Percentiles rank a stretch among this genome's conserved stretches.
These are phyloP conservation scores for Pestalotiopsis sp. DNA, from an alignment of 2,329 filamentous ascomycete genomes.

Conservation along the genomic window DNA sequence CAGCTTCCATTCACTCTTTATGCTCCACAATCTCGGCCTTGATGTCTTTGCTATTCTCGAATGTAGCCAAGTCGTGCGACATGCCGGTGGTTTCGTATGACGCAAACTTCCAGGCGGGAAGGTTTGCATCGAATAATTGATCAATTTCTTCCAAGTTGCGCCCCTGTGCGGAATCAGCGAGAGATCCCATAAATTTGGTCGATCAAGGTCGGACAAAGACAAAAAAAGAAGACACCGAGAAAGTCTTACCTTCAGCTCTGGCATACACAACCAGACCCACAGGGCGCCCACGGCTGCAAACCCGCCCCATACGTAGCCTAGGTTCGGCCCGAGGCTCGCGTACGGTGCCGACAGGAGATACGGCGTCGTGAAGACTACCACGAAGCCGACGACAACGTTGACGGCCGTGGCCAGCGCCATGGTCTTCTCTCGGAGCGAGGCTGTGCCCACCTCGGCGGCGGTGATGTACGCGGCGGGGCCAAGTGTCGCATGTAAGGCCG, in stretches of 20 bases:
- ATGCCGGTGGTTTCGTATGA: slow-evolving; percentile 19
- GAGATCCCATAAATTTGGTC: not conserved
- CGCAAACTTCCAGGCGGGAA: slow-evolving; percentile 10
- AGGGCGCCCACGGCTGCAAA: slow-evolving; percentile 12
- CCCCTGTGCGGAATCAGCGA: slow-evolving; percentile 7
- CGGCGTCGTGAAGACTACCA: slow-evolving; percentile 21
- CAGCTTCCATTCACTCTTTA: not conserved
- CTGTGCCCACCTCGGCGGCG: slow-evolving; percentile 21
- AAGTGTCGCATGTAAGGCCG: slow-evolving; percentile 11
- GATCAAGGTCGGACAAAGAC: not conserved
- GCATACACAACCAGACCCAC: slow-evolving; percentile 19
- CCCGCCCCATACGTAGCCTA: slow-evolving; percentile 19
- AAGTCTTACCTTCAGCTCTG: slow-evolving; percentile 17
- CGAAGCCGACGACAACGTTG: slow-evolving; percentile 24
- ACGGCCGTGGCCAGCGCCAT: slow-evolving; percentile 22
- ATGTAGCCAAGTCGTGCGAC: not conserved
- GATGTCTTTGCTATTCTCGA: not conserved
- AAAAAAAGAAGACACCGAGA: too few species aligned
- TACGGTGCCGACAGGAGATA: slow-evolving; percentile 22
- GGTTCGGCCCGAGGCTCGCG: slow-evolving; percentile 8
- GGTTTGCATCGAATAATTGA: slow-evolving; percentile 16
- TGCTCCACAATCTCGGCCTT: not conserved
- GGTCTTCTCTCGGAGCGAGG: slow-evolving; percentile 21
- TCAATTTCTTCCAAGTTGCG: slow-evolving; percentile 23
- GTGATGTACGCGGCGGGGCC: slow-evolving; percentile 22